Evolutionary conservation across 805 yeast genomes (phyloP).

Genomic region (Saturnispora saitoi): DNA sequence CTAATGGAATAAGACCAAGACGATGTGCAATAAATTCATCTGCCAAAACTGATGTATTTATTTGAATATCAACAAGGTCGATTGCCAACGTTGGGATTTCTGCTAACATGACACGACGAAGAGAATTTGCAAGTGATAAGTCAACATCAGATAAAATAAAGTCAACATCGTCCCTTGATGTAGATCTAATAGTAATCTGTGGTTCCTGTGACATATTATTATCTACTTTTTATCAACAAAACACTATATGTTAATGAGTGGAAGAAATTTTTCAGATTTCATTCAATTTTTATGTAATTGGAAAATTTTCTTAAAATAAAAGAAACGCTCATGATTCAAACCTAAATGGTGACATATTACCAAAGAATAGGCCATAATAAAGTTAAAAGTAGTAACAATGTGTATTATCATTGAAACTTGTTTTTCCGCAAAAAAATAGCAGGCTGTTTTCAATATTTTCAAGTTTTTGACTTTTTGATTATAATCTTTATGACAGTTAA

Average conservation of each 20-base stretch:
- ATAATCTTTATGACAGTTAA: too few relatives aligned
- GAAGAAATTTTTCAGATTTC: background rate
- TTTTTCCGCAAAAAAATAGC: too few relatives aligned
- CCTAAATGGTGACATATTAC: background rate
- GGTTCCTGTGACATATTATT: slow-evolving; percentile 42
- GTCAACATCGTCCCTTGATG: slow-evolving; percentile 82
- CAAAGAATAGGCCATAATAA: too few relatives aligned
- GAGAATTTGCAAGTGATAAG: slow-evolving; percentile 81
- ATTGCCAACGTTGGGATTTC: slow-evolving; percentile 97
- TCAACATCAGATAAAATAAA: slow-evolving; percentile 83
- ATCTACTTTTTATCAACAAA: background rate
- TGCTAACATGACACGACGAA: slow-evolving; percentile 86
- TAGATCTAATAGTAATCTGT: slow-evolving; percentile 78
- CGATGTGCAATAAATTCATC: slow-evolving; percentile 96
- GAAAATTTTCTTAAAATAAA: background rate
- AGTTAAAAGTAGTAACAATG: too few relatives aligned
- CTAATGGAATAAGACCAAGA: slow-evolving; percentile 84
- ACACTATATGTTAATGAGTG: background rate
- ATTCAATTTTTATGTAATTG: background rate
- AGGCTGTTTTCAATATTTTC: too few relatives aligned
- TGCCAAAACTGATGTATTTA: slow-evolving; percentile 88
- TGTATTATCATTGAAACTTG: too few relatives aligned
- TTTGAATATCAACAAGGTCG: slow-evolving; percentile 89
- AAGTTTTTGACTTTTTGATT: too few relatives aligned
- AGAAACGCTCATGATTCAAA: background rate